These are phyloP conservation scores for Pichia heedii DNA, from an alignment of 805 yeast species.

Conservation along the genomic window DNA sequence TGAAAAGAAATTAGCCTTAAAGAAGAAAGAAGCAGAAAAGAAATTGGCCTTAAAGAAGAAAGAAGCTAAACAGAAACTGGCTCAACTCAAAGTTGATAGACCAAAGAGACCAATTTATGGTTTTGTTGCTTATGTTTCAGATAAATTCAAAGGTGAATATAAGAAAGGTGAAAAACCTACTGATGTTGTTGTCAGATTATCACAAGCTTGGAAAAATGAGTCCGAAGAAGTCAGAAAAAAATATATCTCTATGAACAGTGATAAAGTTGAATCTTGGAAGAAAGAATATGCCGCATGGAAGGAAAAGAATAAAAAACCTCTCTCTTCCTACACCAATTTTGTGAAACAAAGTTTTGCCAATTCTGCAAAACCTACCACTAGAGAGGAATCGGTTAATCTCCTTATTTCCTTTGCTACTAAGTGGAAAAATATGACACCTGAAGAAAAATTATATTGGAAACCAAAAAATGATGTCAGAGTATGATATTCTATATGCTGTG, in stretches of 20 bases:
- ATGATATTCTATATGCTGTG: too few relatives aligned
- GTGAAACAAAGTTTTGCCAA: slow-evolving; percentile 12
- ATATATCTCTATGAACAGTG: slow-evolving; percentile 4
- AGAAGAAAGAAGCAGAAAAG: slow-evolving; percentile 5
- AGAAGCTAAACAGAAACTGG: not conserved
- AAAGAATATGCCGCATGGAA: slow-evolving; percentile 19
- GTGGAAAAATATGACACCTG: slow-evolving; percentile 17
- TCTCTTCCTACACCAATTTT: slow-evolving; percentile 18
- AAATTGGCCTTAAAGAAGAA: not conserved
- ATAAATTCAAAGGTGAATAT: slow-evolving; percentile 7
- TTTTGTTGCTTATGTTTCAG: slow-evolving; percentile 14
- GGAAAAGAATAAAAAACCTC: slow-evolving; percentile 15
- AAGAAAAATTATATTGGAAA: slow-evolving; percentile 18
- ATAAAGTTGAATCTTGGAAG: slow-evolving; percentile 6
- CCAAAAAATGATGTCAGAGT: slow-evolving; percentile 6
- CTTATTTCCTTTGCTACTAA: slow-evolving; percentile 15
- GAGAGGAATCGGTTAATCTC: slow-evolving; percentile 10
- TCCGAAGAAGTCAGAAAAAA: slow-evolving; percentile 13
- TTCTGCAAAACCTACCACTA: slow-evolving; percentile 8
- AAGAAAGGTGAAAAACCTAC: slow-evolving; percentile 4
- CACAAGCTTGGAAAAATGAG: slow-evolving; percentile 17
- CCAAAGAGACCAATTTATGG: slow-evolving; percentile 17
- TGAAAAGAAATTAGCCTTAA: slow-evolving; percentile 1
- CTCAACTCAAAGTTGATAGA: slow-evolving; percentile 12
- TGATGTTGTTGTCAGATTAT: slow-evolving; percentile 5